phyloP scores from a whole-genome alignment of 192 early-diverging fungal genomes.

The Podila minutissima region DNA sequence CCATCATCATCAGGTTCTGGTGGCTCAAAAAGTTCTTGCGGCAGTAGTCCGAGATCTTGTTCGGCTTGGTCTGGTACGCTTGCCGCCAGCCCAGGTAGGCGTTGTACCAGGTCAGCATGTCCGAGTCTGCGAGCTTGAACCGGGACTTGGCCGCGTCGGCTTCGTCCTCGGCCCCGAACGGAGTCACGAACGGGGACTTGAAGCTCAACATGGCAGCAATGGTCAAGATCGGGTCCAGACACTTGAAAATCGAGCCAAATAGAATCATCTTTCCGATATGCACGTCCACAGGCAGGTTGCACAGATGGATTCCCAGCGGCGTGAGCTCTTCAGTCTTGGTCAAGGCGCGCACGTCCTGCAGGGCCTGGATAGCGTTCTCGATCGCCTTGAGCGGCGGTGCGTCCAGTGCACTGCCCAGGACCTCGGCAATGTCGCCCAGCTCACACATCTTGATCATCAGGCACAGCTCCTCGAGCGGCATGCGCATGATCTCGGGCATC shows the following conservation, averaged over 20 bases:
- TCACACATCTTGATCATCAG: constrained; percentile 76
- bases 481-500: constrained; percentile 83
- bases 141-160: constrained; percentile 53
- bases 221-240: constrained; percentile 78
- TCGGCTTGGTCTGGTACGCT: constrained; percentile 20
- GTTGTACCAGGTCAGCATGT: constrained; percentile 62
- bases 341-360: constrained; percentile 66
- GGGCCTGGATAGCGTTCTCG: constrained; percentile 64
- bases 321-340: constrained; percentile 66
- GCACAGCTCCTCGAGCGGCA: constrained; percentile 88
- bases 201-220: constrained; percentile 75
- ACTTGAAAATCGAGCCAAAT: constrained; percentile 80
- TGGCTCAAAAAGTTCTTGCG: constrained; percentile 60
- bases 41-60: constrained; percentile 55
- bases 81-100: constrained; percentile 62
- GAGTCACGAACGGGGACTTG: constrained; percentile 64
- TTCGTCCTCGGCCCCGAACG: constrained; percentile 63
- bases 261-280: constrained; percentile 86
- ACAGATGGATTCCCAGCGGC: constrained; percentile 77
- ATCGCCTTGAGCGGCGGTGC: constrained; percentile 73
- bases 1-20: constrained; percentile 61
- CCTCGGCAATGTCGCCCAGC: constrained; percentile 61
- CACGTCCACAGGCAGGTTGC: constrained; percentile 78
- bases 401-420: constrained; percentile 71
- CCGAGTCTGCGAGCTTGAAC: constrained; percentile 58